These are phyloP conservation scores for Saitozyma sp. DNA, from an alignment of 768 basidiomycete genomes.

Conservation along the genomic window DNA sequence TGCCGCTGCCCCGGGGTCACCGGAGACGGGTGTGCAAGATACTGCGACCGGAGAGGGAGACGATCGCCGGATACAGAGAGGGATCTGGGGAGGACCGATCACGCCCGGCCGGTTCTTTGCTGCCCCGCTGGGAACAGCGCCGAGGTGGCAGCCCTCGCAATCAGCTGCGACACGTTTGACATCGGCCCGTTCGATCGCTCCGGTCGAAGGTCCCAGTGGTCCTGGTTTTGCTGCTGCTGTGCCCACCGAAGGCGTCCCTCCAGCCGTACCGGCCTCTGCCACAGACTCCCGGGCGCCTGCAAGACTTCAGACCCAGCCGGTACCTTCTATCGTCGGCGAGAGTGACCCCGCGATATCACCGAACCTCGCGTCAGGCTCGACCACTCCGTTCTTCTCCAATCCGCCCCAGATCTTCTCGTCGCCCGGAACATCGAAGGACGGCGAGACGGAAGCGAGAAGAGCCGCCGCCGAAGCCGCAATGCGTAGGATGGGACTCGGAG, in stretches of 20 bases:
- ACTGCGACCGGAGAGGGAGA: no score
- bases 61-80: conserved; percentile 24
- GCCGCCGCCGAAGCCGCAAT: conserved; percentile 71
- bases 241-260: not conserved
- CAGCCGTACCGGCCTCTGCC: not conserved
- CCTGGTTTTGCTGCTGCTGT: conserved; percentile 1
- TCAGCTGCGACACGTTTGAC: not conserved
- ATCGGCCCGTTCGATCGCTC: not conserved
- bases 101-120: conserved; percentile 40
- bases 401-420: conserved; percentile 35
- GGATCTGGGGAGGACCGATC: conserved; percentile 44
- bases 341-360: no score
- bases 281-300: not conserved
- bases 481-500: conserved; percentile 54
- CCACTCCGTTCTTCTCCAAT: conserved; percentile 35
- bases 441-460: conserved; percentile 53
- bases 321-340: conserved; percentile 9
- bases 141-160: conserved; percentile 3
- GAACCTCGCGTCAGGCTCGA: conserved; percentile 14
- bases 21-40: conserved; percentile 4
- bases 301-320: conserved; percentile 10
- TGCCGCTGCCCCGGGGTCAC: conserved; percentile 12
- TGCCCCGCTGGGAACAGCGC: conserved; percentile 36
- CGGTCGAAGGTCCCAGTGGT: not conserved
- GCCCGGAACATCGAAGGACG: conserved; percentile 15